Percentiles rank a stretch among this genome's conserved stretches.
Conservation (phyloP, 257 asterid species). For the Solanum habrochaites region DNA sequence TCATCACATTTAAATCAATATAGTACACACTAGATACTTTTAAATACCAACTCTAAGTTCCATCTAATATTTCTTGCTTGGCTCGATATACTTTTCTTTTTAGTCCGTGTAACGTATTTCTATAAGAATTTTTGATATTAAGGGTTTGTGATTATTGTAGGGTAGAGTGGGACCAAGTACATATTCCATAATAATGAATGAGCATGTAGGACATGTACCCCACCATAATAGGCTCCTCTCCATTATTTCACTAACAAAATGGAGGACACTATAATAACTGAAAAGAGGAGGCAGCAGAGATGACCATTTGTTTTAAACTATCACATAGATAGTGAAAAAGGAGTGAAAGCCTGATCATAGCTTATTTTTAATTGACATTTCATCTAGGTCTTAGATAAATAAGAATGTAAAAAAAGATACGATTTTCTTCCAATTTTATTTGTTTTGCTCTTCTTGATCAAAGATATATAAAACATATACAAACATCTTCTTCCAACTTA, state of each 20-base stretch:
- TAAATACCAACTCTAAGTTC: neutral
- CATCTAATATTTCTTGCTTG: no score
- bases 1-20: neutral
- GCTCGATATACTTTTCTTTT: no score
- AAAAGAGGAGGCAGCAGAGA: neutral
- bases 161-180: neutral
- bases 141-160: neutral
- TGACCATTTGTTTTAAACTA: neutral
- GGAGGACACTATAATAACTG: neutral
- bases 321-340: neutral
- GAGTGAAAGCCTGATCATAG: neutral
- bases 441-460: neutral
- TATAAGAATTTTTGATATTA: neutral
- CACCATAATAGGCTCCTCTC: conserved; percentile 2
- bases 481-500: conserved; percentile 1
- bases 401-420: neutral
- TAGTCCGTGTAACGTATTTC: no score
- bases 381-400: neutral
- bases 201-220: neutral
- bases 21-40: neutral
- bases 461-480: conserved; percentile 4
- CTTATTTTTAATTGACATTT: neutral
- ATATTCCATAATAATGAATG: neutral
- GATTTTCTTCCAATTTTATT: neutral
- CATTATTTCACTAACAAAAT: neutral